Conservation (phyloP, 306 rosid genomes). For the Trifolium dubium region DNA sequence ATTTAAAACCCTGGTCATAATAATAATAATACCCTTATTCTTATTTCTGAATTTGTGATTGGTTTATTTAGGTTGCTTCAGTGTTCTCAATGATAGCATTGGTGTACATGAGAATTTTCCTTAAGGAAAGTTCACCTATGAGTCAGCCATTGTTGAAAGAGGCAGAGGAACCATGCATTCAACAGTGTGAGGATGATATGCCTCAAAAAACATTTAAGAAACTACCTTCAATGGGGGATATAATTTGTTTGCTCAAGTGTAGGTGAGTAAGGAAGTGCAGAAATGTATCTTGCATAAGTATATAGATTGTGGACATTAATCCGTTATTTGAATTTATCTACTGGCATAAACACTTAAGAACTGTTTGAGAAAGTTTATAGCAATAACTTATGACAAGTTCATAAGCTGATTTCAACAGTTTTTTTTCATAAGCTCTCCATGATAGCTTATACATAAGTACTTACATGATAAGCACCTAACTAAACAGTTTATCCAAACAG, state of each 20-base stretch:
- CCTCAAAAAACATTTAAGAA: conserved; percentile 52
- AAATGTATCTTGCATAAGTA: background rate
- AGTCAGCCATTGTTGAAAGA: conserved; percentile 69
- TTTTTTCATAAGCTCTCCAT: background rate
- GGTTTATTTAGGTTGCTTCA: conserved; percentile 64
- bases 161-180: conserved; percentile 12
- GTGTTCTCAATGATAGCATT: conserved; percentile 58
- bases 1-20: background rate
- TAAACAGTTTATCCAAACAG: background rate
- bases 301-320: background rate
- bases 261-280: conserved; percentile 52
- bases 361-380: background rate
- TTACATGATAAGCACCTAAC: background rate
- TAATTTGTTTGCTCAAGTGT: conserved; percentile 55
- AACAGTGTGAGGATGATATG: conserved; percentile 36
- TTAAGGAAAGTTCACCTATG: conserved; percentile 62
- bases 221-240: conserved; percentile 55
- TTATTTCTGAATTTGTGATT: background rate
- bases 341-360: background rate
- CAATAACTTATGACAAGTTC: background rate
- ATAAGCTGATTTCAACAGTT: background rate
- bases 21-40: background rate
- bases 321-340: background rate
- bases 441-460: background rate
- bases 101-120: conserved; percentile 85